phyloP scores from a whole-genome alignment of 2,329 filamentous ascomycete genomes.

The Pyricularia pennisetigena region DNA sequence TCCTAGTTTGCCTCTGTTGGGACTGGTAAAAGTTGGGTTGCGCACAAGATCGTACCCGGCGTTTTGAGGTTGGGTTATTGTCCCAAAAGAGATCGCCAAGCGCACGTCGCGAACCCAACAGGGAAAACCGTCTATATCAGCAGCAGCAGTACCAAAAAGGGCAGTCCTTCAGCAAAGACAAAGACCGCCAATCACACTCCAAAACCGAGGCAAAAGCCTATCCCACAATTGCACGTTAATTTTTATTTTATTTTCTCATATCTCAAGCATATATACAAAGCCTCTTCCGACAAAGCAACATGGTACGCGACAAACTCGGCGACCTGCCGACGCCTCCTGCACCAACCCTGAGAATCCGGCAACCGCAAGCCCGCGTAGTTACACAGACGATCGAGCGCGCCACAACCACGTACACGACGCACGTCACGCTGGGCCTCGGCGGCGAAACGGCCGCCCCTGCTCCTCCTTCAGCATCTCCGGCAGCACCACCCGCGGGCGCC shows the following conservation, averaged over 20 bases:
- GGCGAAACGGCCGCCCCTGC: not conserved
- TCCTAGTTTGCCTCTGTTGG: not conserved
- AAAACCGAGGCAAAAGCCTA: too few relatives aligned
- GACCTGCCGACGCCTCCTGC: not conserved
- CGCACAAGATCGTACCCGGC: not conserved
- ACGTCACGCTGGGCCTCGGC: conserved; percentile 5
- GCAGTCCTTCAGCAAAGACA: too few relatives aligned
- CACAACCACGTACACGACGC: conserved; percentile 24
- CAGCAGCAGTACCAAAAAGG: too few relatives aligned
- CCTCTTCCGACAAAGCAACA: not conserved
- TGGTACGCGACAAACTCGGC: not conserved
- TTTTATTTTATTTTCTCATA: not conserved
- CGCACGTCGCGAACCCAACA: too few relatives aligned
- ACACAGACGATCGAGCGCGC: conserved; percentile 25
- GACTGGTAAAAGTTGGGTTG: not conserved
- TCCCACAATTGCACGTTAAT: too few relatives aligned
- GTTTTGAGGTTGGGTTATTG: not conserved
- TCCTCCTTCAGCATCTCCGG: not conserved
- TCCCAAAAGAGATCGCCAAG: not conserved
- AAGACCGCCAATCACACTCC: too few relatives aligned
- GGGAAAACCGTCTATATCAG: too few relatives aligned
- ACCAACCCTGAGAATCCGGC: not conserved
- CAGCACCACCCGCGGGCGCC: not conserved
- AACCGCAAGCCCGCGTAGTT: conserved; percentile 13
- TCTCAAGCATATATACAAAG: not conserved